phyloP scores from a whole-genome alignment of 2,329 filamentous ascomycete genomes.

The Ambrosiella beaveri region DNA sequence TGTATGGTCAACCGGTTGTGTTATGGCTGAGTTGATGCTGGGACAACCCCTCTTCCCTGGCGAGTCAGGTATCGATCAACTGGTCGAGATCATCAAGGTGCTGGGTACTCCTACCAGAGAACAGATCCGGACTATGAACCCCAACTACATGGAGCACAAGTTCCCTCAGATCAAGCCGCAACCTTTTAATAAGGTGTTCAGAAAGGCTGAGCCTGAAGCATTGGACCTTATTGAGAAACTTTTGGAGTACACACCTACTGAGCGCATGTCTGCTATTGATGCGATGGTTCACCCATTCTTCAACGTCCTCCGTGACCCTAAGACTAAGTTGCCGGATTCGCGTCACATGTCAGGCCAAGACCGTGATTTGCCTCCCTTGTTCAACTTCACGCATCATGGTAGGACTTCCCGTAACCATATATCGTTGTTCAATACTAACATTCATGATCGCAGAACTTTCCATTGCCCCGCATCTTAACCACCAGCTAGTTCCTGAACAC shows the following conservation, averaged over 20 bases:
- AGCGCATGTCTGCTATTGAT: constrained; percentile 81
- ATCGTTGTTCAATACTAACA: not conserved
- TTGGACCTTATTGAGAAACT: constrained; percentile 89
- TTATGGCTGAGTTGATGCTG: constrained; percentile 98
- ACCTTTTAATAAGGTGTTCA: constrained; percentile 97
- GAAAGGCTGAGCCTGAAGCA: constrained; percentile 81
- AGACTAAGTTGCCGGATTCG: constrained; percentile 80
- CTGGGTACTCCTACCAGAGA: constrained; percentile 90
- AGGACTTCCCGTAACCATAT: constrained; percentile 21
- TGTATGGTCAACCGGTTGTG: constrained; percentile 97
- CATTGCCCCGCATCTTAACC: constrained; percentile 78
- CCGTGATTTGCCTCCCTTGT: constrained; percentile 71
- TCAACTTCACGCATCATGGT: constrained; percentile 92
- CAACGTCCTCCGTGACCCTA: constrained; percentile 85
- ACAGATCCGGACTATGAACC: constrained; percentile 99
- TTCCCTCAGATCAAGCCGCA: constrained; percentile 99
- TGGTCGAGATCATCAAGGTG: constrained; percentile 99
- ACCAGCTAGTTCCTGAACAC: constrained; percentile 72
- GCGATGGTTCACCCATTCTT: constrained; percentile 99
- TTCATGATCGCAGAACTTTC: constrained; percentile 57
- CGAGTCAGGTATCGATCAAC: constrained; percentile 94
- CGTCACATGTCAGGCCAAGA: constrained; percentile 67
- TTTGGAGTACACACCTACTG: constrained; percentile 92
- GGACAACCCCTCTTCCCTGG: constrained; percentile 95
- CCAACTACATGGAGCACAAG: constrained; percentile 99